Conservation (phyloP, 2,329 filamentous ascomycete species). For the Botrytis squamosa region DNA sequence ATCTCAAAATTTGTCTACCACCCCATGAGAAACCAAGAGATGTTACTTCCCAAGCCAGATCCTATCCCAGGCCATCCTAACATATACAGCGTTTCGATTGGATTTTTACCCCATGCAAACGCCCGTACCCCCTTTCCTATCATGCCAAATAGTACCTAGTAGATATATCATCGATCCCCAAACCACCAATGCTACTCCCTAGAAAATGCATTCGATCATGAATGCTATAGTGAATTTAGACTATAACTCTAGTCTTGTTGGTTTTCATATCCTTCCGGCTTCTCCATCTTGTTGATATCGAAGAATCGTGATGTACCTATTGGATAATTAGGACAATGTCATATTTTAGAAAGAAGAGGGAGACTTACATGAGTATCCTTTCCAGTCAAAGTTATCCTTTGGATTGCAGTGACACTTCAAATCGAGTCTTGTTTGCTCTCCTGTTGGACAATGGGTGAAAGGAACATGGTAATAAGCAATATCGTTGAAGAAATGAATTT, state of each 20-base stretch:
- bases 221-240: conserved; percentile 18
- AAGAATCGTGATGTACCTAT: conserved; percentile 82
- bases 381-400: conserved; percentile 98
- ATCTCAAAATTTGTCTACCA: conserved; percentile 7
- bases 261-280: conserved; percentile 82
- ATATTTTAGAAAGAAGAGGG: neutral
- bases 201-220: conserved; percentile 18
- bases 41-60: conserved; percentile 20
- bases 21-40: conserved; percentile 16
- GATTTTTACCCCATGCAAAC: conserved; percentile 14
- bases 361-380: conserved; percentile 88
- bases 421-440: conserved; percentile 77
- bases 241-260: conserved; percentile 51
- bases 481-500: conserved; percentile 98
- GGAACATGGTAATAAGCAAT: conserved; percentile 98
- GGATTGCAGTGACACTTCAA: conserved; percentile 94
- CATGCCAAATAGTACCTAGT: conserved; percentile 28
- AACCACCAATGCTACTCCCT: conserved; percentile 9
- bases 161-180: conserved; percentile 9
- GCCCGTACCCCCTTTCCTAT: conserved; percentile 26
- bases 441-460: conserved; percentile 95
- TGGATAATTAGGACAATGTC: conserved; percentile 28
- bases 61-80: conserved; percentile 7
- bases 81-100: conserved; percentile 10
- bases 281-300: conserved; percentile 75